Evolutionary conservation across 345 rosid genomes (phyloP), one percentile per base, ranked within the genome.

Genomic region (Punica granatum): DNA sequence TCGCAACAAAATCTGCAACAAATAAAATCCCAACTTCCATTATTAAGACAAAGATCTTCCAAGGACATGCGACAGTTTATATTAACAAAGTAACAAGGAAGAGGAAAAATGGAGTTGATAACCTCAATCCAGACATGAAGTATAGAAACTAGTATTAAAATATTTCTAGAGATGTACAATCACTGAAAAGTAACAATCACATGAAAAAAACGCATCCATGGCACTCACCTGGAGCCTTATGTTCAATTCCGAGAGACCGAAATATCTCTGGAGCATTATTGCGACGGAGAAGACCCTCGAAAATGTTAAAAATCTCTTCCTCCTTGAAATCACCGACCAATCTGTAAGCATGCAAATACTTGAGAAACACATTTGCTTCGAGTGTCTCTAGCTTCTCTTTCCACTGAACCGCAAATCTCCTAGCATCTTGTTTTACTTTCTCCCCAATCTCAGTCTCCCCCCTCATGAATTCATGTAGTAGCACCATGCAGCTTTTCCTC

Each of bases 331-430:
- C 54, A 49, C 26, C 25, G 3, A 19, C 54, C 54, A 49, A n/a
- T 25, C 54, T 25, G 19, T 49, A 49, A 49, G 26, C 54, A 18
- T 49, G 54, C 26, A 49, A 49, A 49, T 19, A 49, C 54, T 49
- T 49, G 54, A 49, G 4, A n/a, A 49, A 49, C 25, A 49, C 3
- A 49, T 32, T 60, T 19, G 23, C 25, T 60, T 61, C 39, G 3
- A 16, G 26, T 11, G 23, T 14, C 23, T 31, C 64, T 16, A 61
- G 25, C 26, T 61, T 61, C 23, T 33, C 41, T 33, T 61, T 61
- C 64, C 64, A 61, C 64, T 61, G 33, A 61, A 61, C 36, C 36
- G 41, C 64, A 31, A 61, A 32, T n/a, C 41, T 61, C 11, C 64
- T 32, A 19, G 64, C 64, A 61, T 61, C 39, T 32, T 23, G 39